Percentiles rank a stretch among this genome's conserved stretches.
These are phyloP conservation scores for Calocybe cyanea DNA, from an alignment of 768 basidiomycete genomes.

Conservation along the genomic window DNA sequence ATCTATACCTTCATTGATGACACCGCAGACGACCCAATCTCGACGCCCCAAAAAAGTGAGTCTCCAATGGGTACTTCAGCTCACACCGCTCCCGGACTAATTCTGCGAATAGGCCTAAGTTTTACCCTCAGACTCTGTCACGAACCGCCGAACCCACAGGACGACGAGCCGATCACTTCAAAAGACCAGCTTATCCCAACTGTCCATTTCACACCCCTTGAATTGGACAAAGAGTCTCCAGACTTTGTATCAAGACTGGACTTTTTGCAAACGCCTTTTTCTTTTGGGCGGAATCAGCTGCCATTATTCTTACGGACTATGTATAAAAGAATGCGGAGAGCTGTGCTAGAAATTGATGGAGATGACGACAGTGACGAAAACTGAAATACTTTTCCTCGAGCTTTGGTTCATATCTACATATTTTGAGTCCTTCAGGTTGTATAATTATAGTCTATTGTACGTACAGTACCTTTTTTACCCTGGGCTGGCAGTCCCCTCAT, in stretches of 20 bases:
- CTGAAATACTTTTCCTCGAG: not conserved
- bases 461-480: not conserved
- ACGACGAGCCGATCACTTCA: constrained; percentile 25
- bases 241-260: constrained; percentile 57
- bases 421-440: not conserved
- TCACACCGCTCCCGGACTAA: not conserved
- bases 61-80: constrained; percentile 15
- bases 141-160: constrained; percentile 29
- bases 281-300: constrained; percentile 65
- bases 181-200: constrained; percentile 39
- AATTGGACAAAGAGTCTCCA: constrained; percentile 57
- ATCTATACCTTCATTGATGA: constrained; percentile 55
- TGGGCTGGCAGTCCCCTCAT: not conserved
- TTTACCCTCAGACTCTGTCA: constrained; percentile 54
- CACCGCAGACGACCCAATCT: constrained; percentile 22
- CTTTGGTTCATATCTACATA: not conserved
- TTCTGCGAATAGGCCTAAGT: constrained; percentile 43
- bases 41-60: constrained; percentile 35
- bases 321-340: constrained; percentile 44
- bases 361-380: constrained; percentile 8
- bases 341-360: constrained; percentile 11
- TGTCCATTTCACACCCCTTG: constrained; percentile 59
- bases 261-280: constrained; percentile 62
- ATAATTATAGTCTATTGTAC: not conserved
- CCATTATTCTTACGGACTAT: constrained; percentile 64